Evolutionary conservation across 768 basidiomycete species (phyloP), one percentile per base, ranked within the genome.

Genomic region (Rossbeevera mucosa): DNA sequence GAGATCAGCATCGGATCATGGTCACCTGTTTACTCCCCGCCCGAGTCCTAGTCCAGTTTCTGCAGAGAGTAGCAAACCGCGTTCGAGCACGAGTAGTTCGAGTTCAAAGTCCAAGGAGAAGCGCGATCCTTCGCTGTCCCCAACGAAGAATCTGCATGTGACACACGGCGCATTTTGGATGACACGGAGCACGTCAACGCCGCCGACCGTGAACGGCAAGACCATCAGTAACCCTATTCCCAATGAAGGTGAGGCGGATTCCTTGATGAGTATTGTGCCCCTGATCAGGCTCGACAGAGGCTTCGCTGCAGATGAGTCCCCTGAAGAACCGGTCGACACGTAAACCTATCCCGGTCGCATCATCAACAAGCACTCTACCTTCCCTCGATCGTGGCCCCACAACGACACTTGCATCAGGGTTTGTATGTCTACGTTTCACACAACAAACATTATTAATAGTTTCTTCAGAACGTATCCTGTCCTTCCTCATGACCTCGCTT

Each of bases 401-500:
- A 8, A 67, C 74, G 11, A 80, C 81, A 18, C 67, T 87, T 48
- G 78, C 78, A 53, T 82, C 87, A 38, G 85, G 85, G 89, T 91
- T 64, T 51, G 82, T 71, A 44, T 21, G 2, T 25, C 13, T 22
- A 24, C 51, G 2, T 11, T 48, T 43, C 8, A 30, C 16, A 24
- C 11, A 21, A 24, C 20, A 45, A 42, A 31, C n/a, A 51, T 22
- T 13, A 20, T 50, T 58, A 44, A 54, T 44, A 56, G 50, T 58
- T 54, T 42, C 36, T 47, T 50, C 56, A 93, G 90, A 44, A 81
- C 80, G 41, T 85, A 88, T 63, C 91, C 86, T 8, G 78, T 84
- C 14, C 76, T 95, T 22, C 93, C 93, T 0, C 75, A 83, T 25
- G 89, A 86, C 52, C 82, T 94, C 36, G 86, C 83, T 2, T 82